A percentile compares a stretch with the other conserved stretches of the same genome.
These are phyloP conservation scores for Agrocybe praecox DNA, from an alignment of 768 basidiomycete species.

Conservation along the genomic window DNA sequence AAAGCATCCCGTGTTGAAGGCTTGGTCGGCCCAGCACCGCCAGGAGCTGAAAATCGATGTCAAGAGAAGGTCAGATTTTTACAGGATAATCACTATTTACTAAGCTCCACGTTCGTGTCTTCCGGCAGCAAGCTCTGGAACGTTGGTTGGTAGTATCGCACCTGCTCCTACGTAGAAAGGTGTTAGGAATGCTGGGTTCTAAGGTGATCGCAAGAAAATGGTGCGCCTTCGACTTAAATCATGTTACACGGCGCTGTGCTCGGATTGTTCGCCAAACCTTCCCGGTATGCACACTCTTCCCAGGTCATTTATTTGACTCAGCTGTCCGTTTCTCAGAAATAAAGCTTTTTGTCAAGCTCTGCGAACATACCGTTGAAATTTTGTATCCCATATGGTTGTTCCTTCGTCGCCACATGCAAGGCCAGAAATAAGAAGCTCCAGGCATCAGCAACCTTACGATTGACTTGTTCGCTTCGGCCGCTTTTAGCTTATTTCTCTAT, in stretches of 20 bases:
- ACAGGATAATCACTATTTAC: conserved; percentile 20
- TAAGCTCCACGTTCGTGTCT: conserved; percentile 34
- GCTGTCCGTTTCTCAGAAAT: background rate
- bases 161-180: conserved; percentile 42
- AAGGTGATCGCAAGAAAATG: background rate
- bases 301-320: background rate
- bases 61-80: background rate
- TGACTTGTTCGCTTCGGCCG: no score
- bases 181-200: conserved; percentile 42
- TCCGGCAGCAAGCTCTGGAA: conserved; percentile 12
- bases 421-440: background rate
- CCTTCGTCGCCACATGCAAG: background rate
- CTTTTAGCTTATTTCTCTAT: no score
- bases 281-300: background rate
- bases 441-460: no score
- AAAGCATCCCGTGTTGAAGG: conserved; percentile 17
- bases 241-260: background rate
- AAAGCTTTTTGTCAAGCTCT: background rate
- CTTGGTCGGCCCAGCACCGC: conserved; percentile 30
- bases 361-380: background rate
- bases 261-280: background rate
- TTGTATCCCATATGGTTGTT: background rate
- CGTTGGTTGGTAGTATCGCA: conserved; percentile 1
- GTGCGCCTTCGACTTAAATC: no score
- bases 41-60: conserved; percentile 26